These are phyloP conservation scores for Mycena chlorophos DNA, from an alignment of 768 basidiomycete species.

Conservation along the genomic window DNA sequence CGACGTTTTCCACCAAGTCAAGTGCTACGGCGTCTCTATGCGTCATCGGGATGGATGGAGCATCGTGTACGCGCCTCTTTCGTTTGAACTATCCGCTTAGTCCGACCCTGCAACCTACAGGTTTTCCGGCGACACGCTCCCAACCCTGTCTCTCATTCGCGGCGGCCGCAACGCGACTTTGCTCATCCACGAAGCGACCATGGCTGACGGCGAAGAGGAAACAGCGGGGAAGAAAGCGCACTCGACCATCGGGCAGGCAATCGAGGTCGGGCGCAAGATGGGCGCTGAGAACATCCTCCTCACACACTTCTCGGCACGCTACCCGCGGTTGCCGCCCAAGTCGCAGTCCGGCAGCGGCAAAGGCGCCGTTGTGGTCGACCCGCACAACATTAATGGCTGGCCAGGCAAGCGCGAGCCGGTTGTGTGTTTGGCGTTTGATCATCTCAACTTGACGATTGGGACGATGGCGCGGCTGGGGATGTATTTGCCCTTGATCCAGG, in stretches of 20 bases:
- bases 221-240: slow-evolving; percentile 79
- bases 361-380: slow-evolving; percentile 15
- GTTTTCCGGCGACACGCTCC: slow-evolving; percentile 90
- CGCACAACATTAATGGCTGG: slow-evolving; percentile 9
- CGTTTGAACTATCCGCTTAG: slow-evolving; percentile 40
- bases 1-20: slow-evolving; percentile 70
- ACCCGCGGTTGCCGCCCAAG: slow-evolving; percentile 79
- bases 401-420: slow-evolving; percentile 37
- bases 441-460: slow-evolving; percentile 66
- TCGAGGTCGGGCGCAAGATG: slow-evolving; percentile 82
- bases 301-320: slow-evolving; percentile 94
- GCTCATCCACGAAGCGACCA: slow-evolving; percentile 92
- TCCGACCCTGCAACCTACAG: no score
- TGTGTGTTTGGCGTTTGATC: slow-evolving; percentile 82
- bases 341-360: slow-evolving; percentile 4
- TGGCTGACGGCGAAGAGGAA: slow-evolving; percentile 80
- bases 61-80: slow-evolving; percentile 57
- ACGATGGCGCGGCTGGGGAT: slow-evolving; percentile 85
- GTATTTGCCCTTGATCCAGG: slow-evolving; percentile 72
- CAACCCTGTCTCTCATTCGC: slow-evolving; percentile 63
- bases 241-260: slow-evolving; percentile 87
- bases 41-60: slow-evolving; percentile 75
- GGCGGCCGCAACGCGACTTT: slow-evolving; percentile 71
- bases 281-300: slow-evolving; percentile 80
- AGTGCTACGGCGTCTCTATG: slow-evolving; percentile 72